phyloP scores from a whole-genome alignment of 306 rosid genomes.

The Fragaria ananassa region DNA sequence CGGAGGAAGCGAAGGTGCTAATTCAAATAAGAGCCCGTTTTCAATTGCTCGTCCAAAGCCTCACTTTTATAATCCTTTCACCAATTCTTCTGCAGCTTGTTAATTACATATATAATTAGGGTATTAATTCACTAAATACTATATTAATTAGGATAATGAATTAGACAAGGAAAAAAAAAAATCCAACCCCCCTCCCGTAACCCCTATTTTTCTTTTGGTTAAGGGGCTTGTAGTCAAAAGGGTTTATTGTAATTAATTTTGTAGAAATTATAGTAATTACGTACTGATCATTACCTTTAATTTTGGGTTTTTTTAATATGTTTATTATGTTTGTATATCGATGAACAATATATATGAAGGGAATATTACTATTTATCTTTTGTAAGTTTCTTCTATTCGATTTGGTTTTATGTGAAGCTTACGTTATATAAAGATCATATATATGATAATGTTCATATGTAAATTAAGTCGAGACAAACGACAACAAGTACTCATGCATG shows the following conservation, averaged over 20 bases:
- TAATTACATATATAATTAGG: conserved; percentile 23
- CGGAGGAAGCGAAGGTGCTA: conserved; percentile 32
- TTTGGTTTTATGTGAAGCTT: background rate
- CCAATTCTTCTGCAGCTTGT: conserved; percentile 89
- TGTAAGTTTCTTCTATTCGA: background rate
- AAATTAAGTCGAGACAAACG: background rate
- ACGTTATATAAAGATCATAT: background rate
- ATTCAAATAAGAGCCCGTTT: conserved; percentile 49
- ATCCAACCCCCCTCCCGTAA: conserved; percentile 17
- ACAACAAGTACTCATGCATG: background rate
- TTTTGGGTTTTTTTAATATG: background rate
- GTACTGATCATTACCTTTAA: conserved; percentile 30
- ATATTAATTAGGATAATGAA: conserved; percentile 8
- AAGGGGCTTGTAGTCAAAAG: conserved; percentile 40
- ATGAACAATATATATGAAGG: conserved; percentile 33
- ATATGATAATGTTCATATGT: background rate
- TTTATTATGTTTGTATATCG: conserved; percentile 43
- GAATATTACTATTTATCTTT: conserved; percentile 28
- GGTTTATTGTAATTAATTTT: conserved; percentile 48
- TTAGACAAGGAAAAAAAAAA: background rate
- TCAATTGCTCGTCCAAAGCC: conserved; percentile 55
- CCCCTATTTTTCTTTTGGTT: conserved; percentile 67
- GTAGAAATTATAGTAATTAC: conserved; percentile 41
- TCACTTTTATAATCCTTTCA: conserved; percentile 66
- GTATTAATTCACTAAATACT: conserved; percentile 8